Conservation (phyloP, 164 flowering plant genomes). For the Vitis labrusca region DNA sequence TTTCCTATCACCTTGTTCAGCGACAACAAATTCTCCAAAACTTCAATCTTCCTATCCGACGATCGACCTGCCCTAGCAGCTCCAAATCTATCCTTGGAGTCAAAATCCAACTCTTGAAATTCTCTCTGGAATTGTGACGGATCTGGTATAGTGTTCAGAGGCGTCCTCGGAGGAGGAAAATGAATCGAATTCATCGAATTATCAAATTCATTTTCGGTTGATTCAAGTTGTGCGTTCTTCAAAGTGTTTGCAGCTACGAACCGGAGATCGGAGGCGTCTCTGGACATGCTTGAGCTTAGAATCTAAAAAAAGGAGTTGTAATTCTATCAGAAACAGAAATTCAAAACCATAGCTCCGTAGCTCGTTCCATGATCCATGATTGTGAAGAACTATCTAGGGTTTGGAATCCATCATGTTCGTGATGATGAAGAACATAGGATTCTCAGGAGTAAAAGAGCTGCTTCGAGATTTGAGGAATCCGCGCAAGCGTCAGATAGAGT, state of each 20-base stretch:
- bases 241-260: neutral
- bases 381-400: no score
- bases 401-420: no score
- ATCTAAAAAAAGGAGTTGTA: neutral
- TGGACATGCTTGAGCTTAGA: constrained; percentile 15
- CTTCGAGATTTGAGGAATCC: constrained; percentile 1
- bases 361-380: no score
- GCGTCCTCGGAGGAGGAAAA: constrained; percentile 50
- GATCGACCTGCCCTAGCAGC: neutral
- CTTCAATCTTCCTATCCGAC: constrained; percentile 20
- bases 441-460: neutral
- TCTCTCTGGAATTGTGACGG: constrained; percentile 42
- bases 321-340: no score
- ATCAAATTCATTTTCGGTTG: constrained; percentile 50
- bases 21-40: neutral
- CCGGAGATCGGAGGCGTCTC: constrained; percentile 9
- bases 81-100: constrained; percentile 26
- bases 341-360: no score
- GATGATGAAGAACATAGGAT: neutral
- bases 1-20: constrained; percentile 7
- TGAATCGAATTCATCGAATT: constrained; percentile 17
- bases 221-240: constrained; percentile 18
- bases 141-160: constrained; percentile 56
- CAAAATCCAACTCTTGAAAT: constrained; percentile 16
- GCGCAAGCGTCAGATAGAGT: neutral